Base-by-base conservation (phyloP, 202 grass and related monocot species). In the Schoenoplectus triqueter region DNA sequence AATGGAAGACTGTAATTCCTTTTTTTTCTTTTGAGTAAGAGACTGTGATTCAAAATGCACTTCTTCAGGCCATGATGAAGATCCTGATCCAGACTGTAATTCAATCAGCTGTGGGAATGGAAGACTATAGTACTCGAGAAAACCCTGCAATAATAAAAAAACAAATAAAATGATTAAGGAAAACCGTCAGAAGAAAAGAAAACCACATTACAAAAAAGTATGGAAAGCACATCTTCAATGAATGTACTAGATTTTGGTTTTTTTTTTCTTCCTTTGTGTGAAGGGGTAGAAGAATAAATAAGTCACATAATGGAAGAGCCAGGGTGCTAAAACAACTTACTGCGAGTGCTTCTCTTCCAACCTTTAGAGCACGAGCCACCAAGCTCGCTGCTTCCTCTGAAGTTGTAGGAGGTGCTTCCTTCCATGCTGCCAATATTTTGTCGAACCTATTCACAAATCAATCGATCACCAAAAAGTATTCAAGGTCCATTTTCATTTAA, bases 51-150 rank as follows among this genome's bases (percentile, higher is more conserved):
- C 31, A 31, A 31, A 31, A 31, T 31, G 31, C 31, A 56, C 9
- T 85, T 39, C 55, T 48, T 22, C 64, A 31, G 31, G 31, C 31
- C 31, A 31, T 31, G 31, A 31, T 31, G 31, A 31, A 31, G 31
- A 31, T 31, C 31, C 31, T 31, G 31, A 31, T 31, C 31, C 31
- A 31, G 31, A 31, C 31, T 31, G 31, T 31, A 31, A 31, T 31
- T 31, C 31, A 31, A 31, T 31, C 31, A 31, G 31, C 0, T 48
- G 64, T 20, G 89, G 44, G 55, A 87, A 67, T 0, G 84, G 89
- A 66, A 93, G 87, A 40, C 72, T 61, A 66, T 94, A 90, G 76
- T 86, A 97, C 45, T 45, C 20, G 13, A 97, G 86, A 68, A 94
- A 45, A 63, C 77, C 89, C 94, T 97, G 83, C 78, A 80, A 71